Conservation (phyloP, 345 rosid genomes). For the Populus pruinosa region DNA sequence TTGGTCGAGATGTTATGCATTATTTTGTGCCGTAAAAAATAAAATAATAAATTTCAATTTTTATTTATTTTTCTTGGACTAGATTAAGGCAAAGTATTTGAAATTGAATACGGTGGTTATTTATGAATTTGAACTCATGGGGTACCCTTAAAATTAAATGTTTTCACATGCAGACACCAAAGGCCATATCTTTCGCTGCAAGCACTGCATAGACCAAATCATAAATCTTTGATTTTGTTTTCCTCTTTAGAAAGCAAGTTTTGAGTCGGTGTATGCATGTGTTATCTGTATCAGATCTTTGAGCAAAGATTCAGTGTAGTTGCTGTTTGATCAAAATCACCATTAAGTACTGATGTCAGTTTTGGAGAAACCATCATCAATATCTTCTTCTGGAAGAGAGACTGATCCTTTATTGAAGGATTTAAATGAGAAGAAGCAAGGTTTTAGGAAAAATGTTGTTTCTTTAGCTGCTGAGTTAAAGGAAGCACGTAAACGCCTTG, state of each 20-base stretch:
- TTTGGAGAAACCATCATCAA: slow-evolving; percentile 27
- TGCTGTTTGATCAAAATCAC: slow-evolving; percentile 10
- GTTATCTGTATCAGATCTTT: slow-evolving; percentile 4
- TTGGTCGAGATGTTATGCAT: slow-evolving; percentile 8
- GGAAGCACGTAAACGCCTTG: slow-evolving; percentile 68
- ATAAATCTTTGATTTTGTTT: neutral
- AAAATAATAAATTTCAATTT: neutral
- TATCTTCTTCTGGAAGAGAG: slow-evolving; percentile 28
- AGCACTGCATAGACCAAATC: slow-evolving; percentile 10
- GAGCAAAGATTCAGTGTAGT: neutral
- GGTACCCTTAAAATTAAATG: slow-evolving; percentile 22
- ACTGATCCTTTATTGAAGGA: slow-evolving; percentile 83
- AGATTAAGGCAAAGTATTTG: neutral
- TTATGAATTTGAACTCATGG: neutral
- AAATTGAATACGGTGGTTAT: neutral
- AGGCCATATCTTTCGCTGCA: slow-evolving; percentile 19
- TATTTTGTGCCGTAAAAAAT: slow-evolving; percentile 12
- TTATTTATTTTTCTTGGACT: slow-evolving; percentile 10
- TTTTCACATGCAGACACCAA: slow-evolving; percentile 46
- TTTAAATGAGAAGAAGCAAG: slow-evolving; percentile 85
- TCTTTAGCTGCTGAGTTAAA: slow-evolving; percentile 84
- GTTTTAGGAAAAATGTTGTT: slow-evolving; percentile 73
- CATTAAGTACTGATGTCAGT: slow-evolving; percentile 34
- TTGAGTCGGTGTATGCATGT: slow-evolving; percentile 11
- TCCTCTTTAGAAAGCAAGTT: neutral